A percentile compares a stretch with the other conserved stretches of the same genome.
These are phyloP conservation scores for Lantana camara DNA, from an alignment of 257 asterid species.

Conservation along the genomic window DNA sequence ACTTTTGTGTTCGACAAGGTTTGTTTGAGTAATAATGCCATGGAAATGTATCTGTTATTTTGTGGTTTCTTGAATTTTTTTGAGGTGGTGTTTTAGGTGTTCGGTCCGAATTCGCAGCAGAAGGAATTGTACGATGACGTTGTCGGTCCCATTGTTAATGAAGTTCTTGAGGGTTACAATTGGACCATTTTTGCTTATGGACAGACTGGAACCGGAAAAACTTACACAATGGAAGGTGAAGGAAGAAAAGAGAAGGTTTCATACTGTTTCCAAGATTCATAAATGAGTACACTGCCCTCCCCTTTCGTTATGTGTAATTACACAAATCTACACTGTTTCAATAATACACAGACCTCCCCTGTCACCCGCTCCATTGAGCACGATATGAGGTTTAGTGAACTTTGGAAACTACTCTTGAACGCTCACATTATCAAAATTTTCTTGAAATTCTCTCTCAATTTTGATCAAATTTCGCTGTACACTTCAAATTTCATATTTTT, in stretches of 20 bases:
- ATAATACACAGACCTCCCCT: too few relatives aligned
- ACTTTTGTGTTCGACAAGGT: conserved; percentile 55
- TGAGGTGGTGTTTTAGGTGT: conserved; percentile 41
- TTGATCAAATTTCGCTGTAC: too few relatives aligned
- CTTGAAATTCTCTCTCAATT: too few relatives aligned
- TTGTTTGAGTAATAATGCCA: conserved; percentile 22
- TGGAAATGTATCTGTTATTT: conserved; percentile 10
- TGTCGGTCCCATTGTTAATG: conserved; percentile 50
- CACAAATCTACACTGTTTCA: too few relatives aligned
- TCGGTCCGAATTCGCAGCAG: conserved; percentile 52
- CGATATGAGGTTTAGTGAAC: too few relatives aligned
- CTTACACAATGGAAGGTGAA: conserved; percentile 71
- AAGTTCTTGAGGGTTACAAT: conserved; percentile 59
- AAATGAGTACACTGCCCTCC: too few relatives aligned
- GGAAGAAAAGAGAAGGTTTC: conserved; percentile 53
- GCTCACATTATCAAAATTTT: too few relatives aligned
- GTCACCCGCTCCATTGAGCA: too few relatives aligned
- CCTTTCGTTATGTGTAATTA: too few relatives aligned
- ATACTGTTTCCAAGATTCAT: not conserved
- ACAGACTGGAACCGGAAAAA: conserved; percentile 65
- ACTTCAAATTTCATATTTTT: too few relatives aligned
- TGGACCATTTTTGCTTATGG: conserved; percentile 70
- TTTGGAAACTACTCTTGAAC: too few relatives aligned
- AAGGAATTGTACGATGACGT: conserved; percentile 48
- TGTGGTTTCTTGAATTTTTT: not conserved